These are phyloP conservation scores for Haplosporangium sp. DNA, from an alignment of 371 early-diverging fungal species.

Conservation along the genomic window DNA sequence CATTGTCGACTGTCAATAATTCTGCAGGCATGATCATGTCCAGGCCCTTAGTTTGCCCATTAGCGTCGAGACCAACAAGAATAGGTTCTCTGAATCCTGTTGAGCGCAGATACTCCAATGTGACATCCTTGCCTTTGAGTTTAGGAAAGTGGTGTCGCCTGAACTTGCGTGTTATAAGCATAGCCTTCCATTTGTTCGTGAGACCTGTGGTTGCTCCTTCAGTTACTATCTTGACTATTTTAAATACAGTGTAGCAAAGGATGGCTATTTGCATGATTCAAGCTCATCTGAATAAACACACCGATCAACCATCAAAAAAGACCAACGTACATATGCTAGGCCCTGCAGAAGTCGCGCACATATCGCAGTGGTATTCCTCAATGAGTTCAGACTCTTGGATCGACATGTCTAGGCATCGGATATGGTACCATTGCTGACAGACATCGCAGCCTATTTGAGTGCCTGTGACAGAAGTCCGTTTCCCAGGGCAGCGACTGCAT, in stretches of 20 bases:
- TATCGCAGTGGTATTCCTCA: conserved; percentile 75
- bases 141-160: conserved; percentile 66
- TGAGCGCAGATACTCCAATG: conserved; percentile 62
- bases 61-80: conserved; percentile 55
- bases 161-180: conserved; percentile 69
- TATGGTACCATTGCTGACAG: conserved; percentile 78
- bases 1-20: conserved; percentile 70
- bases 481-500: no score
- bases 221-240: conserved; percentile 54
- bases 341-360: conserved; percentile 65
- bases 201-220: conserved; percentile 74
- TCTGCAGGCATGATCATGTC: conserved; percentile 85
- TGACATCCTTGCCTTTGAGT: conserved; percentile 65
- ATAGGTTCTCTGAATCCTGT: conserved; percentile 74
- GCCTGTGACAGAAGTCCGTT: conserved; percentile 25
- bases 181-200: conserved; percentile 71
- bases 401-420: conserved; percentile 69
- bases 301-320: neutral
- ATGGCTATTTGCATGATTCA: no score
- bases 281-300: no score
- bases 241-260: neutral
- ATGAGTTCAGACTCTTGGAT: conserved; percentile 65
- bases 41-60: conserved; percentile 61
- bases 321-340: conserved; percentile 67
- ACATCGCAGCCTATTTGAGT: conserved; percentile 80